Evolutionary conservation across 192 early-diverging fungal species (phyloP).

Genomic region (Mortierella hygrophila): DNA sequence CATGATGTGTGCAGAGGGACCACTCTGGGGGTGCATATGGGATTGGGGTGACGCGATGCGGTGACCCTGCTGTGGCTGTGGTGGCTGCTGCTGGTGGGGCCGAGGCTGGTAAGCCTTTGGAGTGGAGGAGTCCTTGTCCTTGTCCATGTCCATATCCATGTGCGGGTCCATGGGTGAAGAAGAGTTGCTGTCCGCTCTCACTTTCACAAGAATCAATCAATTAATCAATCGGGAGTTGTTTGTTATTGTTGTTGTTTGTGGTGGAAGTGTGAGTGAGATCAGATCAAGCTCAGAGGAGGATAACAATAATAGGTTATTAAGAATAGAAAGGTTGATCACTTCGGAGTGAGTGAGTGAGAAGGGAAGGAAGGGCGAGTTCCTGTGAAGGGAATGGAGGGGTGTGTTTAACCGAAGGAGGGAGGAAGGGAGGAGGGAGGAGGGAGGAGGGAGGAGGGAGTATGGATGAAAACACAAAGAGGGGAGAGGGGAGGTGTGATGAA

Average conservation of each 20-base stretch:
- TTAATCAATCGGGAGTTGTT: neutral
- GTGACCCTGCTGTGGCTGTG: slow-evolving; percentile 5
- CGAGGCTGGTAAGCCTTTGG: slow-evolving; percentile 12
- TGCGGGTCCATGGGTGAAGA: slow-evolving; percentile 8
- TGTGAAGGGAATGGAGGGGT: neutral
- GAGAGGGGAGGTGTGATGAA: neutral
- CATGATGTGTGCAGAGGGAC: slow-evolving; percentile 20
- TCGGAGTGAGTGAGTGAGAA: neutral
- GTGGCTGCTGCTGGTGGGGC: slow-evolving; percentile 8
- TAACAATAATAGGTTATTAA: no score
- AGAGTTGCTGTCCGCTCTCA: neutral
- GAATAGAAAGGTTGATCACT: no score
- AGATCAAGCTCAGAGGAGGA: neutral
- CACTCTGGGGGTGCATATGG: slow-evolving; percentile 16
- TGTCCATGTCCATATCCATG: slow-evolving; percentile 22
- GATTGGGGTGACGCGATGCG: slow-evolving; percentile 28
- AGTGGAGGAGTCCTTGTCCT: slow-evolving; percentile 9
- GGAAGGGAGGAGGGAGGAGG: neutral
- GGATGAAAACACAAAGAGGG: no score
- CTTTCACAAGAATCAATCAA: neutral
- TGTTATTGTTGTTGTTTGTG: neutral
- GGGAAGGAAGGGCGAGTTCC: neutral
- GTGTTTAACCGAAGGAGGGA: neutral
- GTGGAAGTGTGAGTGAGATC: neutral
- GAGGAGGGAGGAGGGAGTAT: neutral